These are phyloP conservation scores for Eucalyptus albens DNA, from an alignment of 345 rosid genomes.

Conservation along the genomic window DNA sequence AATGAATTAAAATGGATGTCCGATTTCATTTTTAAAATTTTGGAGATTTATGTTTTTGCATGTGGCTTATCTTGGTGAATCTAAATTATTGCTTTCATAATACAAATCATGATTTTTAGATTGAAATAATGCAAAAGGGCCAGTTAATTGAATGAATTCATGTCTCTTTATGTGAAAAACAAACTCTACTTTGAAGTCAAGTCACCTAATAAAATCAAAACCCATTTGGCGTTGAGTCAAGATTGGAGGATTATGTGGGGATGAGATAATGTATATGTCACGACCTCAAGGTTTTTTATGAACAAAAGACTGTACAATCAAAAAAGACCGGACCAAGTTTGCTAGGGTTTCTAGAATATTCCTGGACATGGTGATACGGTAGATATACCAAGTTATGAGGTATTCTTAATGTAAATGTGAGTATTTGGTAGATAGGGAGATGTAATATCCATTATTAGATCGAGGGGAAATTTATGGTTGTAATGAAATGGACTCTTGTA, in stretches of 20 bases:
- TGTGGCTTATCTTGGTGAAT: background rate
- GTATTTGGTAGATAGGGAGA: background rate
- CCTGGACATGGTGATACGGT: background rate
- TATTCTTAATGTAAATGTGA: too few relatives aligned
- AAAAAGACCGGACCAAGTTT: background rate
- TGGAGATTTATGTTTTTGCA: too few relatives aligned
- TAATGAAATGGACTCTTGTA: background rate
- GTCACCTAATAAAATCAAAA: background rate
- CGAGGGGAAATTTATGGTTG: rapidly evolving
- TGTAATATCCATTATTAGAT: background rate
- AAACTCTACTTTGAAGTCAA: background rate
- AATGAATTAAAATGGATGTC: background rate
- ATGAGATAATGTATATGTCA: background rate
- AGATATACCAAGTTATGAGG: background rate
- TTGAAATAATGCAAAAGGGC: background rate
- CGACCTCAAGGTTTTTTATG: background rate
- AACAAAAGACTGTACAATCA: background rate
- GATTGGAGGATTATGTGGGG: background rate
- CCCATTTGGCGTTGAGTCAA: background rate
- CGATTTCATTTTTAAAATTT: background rate
- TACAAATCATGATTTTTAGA: background rate
- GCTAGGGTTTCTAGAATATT: background rate
- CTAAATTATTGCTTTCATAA: background rate
- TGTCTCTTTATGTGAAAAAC: background rate
- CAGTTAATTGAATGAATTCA: background rate